Percentiles rank a stretch among this genome's conserved stretches.
These are phyloP conservation scores for Wilhelminamyces savonicus DNA, from an alignment of 805 yeast genomes.

Conservation along the genomic window DNA sequence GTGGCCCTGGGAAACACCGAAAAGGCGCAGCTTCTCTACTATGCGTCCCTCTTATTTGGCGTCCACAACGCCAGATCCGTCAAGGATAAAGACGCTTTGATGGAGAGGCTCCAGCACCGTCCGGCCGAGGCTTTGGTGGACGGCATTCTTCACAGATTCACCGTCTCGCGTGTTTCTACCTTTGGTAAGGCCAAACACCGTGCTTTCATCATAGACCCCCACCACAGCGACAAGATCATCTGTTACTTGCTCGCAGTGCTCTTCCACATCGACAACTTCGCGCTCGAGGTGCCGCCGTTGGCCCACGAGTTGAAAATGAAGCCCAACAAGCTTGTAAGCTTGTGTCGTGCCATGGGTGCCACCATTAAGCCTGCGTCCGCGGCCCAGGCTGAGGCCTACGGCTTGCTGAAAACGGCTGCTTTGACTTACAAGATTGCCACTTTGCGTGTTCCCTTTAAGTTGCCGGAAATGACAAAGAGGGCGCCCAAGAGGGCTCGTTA, in stretches of 20 bases:
- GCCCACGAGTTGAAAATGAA: slow-evolving; percentile 81
- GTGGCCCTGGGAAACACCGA: slow-evolving; percentile 40
- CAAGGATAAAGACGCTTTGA: slow-evolving; percentile 50
- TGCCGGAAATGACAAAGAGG: slow-evolving; percentile 77
- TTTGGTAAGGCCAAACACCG: slow-evolving; percentile 72
- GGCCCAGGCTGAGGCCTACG: slow-evolving; percentile 70
- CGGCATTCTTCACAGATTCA: slow-evolving; percentile 65
- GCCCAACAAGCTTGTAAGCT: slow-evolving; percentile 60
- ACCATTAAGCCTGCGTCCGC: slow-evolving; percentile 62
- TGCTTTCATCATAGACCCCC: slow-evolving; percentile 80
- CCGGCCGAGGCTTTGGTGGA: slow-evolving; percentile 73
- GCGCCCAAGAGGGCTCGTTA: slow-evolving; percentile 40
- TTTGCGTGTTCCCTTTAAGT: slow-evolving; percentile 80
- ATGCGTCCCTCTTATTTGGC: slow-evolving; percentile 74
- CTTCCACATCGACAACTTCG: slow-evolving; percentile 70
- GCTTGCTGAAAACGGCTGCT: slow-evolving; percentile 55
- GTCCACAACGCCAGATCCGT: slow-evolving; percentile 68
- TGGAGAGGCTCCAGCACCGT: slow-evolving; percentile 51
- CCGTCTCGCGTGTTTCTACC: slow-evolving; percentile 56
- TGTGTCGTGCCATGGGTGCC: slow-evolving; percentile 83
- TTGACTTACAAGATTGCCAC: slow-evolving; percentile 71
- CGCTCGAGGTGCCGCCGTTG: slow-evolving; percentile 70
- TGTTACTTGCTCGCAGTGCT: slow-evolving; percentile 70
- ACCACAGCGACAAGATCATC: slow-evolving; percentile 77
- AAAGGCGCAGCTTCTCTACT: slow-evolving; percentile 68